Evolutionary conservation across 2,329 filamentous ascomycete species (phyloP).

Genomic region (Didymella pinodella): DNA sequence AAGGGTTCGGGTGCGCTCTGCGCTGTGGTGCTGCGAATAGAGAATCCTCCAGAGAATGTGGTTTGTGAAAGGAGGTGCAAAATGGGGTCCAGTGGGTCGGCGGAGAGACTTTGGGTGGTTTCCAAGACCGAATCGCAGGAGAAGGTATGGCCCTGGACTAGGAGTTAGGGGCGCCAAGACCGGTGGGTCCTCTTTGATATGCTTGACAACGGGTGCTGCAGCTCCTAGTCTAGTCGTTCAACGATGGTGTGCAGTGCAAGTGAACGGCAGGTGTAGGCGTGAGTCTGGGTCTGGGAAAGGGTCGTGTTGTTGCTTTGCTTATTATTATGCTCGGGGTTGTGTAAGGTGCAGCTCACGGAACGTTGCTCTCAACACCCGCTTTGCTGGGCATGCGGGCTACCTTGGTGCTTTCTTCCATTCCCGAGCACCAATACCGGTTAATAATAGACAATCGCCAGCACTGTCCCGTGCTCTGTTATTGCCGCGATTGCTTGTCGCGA

Average conservation of each 20-base stretch:
- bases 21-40: conserved; percentile 14
- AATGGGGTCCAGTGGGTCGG: neutral
- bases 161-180: conserved; percentile 23
- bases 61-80: conserved; percentile 12
- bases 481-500: conserved; percentile 17
- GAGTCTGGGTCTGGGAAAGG: neutral
- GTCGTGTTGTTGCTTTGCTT: conserved; percentile 14
- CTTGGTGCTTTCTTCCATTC: conserved; percentile 20
- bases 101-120: conserved; percentile 16
- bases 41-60: conserved; percentile 14
- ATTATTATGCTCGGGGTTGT: conserved; percentile 15
- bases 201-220: conserved; percentile 16
- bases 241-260: conserved; percentile 1
- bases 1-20: conserved; percentile 21
- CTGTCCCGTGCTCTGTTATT: conserved; percentile 12
- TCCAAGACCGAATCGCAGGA: conserved; percentile 22
- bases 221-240: neutral
- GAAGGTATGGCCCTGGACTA: conserved; percentile 19
- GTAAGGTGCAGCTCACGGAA: conserved; percentile 16
- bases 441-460: conserved; percentile 17
- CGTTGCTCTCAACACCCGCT: conserved; percentile 19
- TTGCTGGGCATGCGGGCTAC: conserved; percentile 13
- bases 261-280: neutral
- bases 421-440: conserved; percentile 19
- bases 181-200: conserved; percentile 21